phyloP scores from a whole-genome alignment of 2,329 filamentous ascomycete species.

The Curvularia spicifera region DNA sequence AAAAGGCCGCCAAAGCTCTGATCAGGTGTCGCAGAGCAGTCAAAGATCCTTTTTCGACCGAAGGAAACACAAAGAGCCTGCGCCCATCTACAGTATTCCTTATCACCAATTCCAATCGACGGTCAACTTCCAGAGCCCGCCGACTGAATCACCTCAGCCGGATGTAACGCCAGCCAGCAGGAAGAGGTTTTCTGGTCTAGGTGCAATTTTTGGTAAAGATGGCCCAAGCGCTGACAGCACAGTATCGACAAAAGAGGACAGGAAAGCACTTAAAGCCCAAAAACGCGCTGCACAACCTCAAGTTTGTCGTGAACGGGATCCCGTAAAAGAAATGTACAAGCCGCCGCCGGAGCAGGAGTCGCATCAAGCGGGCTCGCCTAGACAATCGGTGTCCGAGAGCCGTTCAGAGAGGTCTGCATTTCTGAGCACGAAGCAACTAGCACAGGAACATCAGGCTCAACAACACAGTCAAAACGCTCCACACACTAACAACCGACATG shows the following conservation, averaged over 20 bases:
- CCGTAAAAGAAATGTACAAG: conserved; percentile 25
- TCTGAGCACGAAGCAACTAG: conserved; percentile 30
- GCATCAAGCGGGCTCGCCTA: conserved; percentile 12
- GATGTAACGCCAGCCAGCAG: conserved; percentile 36
- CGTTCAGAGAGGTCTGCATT: conserved; percentile 31
- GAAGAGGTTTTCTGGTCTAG: conserved; percentile 55
- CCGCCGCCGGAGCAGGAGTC: conserved; percentile 19
- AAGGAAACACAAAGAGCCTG: conserved; percentile 31
- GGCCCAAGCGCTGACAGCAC: conserved; percentile 38
- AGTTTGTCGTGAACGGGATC: conserved; percentile 22
- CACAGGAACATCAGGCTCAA: conserved; percentile 29
- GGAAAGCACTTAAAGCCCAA: conserved; percentile 44
- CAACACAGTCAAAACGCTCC: conserved; percentile 11
- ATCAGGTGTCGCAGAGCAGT: conserved; percentile 39
- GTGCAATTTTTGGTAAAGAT: conserved; percentile 52
- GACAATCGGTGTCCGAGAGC: conserved; percentile 12
- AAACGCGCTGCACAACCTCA: conserved; percentile 27
- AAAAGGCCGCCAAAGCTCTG: conserved; percentile 34
- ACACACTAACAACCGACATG: conserved; percentile 12
- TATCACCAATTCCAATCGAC: conserved; percentile 26
- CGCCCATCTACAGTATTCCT: conserved; percentile 33
- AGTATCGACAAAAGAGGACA: conserved; percentile 43
- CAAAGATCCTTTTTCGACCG: conserved; percentile 41
- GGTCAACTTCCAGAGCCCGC: conserved; percentile 18
- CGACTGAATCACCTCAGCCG: conserved; percentile 24